Evolutionary conservation across 345 rosid genomes (phyloP).

Genomic region (Eucalyptus marginata): DNA sequence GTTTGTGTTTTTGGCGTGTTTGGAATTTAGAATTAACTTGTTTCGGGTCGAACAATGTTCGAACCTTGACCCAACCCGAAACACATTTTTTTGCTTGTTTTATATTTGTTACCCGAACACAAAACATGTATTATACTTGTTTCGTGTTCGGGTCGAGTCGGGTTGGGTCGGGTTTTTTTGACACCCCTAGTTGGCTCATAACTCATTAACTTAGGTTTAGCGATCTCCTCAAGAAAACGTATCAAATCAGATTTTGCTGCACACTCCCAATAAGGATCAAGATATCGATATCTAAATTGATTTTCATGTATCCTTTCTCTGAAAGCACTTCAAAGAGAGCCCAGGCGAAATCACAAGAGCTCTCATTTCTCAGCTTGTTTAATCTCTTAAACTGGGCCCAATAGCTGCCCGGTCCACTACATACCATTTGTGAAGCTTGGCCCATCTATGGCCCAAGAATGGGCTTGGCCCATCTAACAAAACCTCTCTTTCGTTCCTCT

Average conservation of each 20-base stretch:
- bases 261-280: no score
- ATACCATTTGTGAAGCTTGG: background rate
- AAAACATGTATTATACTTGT: no score
- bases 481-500: fast-evolving
- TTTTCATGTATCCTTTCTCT: background rate
- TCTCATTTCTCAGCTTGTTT: background rate
- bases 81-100: no score
- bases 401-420: background rate
- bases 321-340: background rate
- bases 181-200: fast-evolving
- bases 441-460: background rate
- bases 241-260: fast-evolving
- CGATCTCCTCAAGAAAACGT: fast-evolving
- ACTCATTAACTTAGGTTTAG: fast-evolving
- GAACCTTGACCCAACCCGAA: no score
- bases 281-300: background rate
- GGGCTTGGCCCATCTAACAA: background rate
- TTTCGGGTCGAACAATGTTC: no score
- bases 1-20: no score
- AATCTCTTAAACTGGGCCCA: background rate
- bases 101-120: no score
- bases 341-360: background rate
- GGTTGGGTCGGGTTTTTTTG: no score
- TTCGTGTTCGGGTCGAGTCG: no score
- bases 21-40: no score